Conservation (phyloP, 768 basidiomycete species). For the Collybiopsis luxurians region DNA sequence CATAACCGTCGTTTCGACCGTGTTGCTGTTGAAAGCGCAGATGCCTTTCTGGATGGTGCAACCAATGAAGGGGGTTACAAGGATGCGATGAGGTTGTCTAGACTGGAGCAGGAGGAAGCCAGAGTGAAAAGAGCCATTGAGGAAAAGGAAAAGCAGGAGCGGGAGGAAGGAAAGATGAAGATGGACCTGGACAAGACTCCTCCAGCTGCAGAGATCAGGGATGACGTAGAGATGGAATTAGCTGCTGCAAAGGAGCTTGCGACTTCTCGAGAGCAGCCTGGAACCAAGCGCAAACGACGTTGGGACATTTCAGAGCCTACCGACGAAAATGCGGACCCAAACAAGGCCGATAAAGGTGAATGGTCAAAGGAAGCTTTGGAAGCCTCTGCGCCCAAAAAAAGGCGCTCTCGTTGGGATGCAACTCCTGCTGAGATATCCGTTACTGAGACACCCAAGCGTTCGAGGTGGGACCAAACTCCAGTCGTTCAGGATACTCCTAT, state of each 20-base stretch:
- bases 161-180: conserved; percentile 71
- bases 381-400: conserved; percentile 80
- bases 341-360: conserved; percentile 56
- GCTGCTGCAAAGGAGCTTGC: conserved; percentile 50
- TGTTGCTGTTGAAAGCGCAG: conserved; percentile 74
- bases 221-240: conserved; percentile 61
- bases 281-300: conserved; percentile 70
- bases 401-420: conserved; percentile 95
- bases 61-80: conserved; percentile 88
- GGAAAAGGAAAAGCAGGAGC: conserved; percentile 79
- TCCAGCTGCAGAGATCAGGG: conserved; percentile 75
- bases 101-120: conserved; percentile 91
- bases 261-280: conserved; percentile 23
- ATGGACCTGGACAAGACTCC: conserved; percentile 93
- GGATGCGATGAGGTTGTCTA: conserved; percentile 90
- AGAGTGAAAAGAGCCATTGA: conserved; percentile 82
- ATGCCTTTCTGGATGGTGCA: conserved; percentile 70
- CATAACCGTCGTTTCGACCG: conserved; percentile 90
- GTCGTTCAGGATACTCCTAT: conserved; percentile 63
- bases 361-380: conserved; percentile 79
- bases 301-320: conserved; percentile 71
- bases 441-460: conserved; percentile 79
- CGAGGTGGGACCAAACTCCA: conserved; percentile 97
- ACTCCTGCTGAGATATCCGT: conserved; percentile 69
- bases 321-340: conserved; percentile 67